phyloP scores from a whole-genome alignment of 129 eudicot genomes.

The Arctium minus region DNA sequence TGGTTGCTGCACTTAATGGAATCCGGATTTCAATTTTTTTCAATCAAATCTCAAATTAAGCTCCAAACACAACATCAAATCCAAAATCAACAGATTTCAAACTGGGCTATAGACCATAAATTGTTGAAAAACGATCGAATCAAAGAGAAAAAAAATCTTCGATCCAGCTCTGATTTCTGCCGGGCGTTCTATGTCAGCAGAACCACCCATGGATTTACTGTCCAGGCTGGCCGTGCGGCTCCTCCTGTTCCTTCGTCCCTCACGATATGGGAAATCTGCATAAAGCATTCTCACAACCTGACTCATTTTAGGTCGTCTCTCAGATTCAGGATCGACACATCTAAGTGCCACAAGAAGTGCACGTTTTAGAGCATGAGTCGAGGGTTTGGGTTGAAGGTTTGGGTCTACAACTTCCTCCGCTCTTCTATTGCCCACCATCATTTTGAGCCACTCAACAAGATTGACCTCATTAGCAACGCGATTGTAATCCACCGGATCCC shows the following conservation, averaged over 20 bases:
- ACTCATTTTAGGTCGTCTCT: slow-evolving; percentile 92
- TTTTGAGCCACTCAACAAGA: slow-evolving; percentile 97
- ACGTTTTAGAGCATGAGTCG: slow-evolving; percentile 81
- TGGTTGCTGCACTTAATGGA: too few species aligned
- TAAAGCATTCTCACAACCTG: slow-evolving; percentile 94
- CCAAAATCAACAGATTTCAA: too few species aligned
- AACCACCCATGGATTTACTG: slow-evolving; percentile 50
- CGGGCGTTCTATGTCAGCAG: slow-evolving; percentile 47
- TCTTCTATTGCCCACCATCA: slow-evolving; percentile 90
- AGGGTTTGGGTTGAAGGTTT: slow-evolving; percentile 65
- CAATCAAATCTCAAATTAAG: too few species aligned
- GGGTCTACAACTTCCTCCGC: slow-evolving; percentile 94
- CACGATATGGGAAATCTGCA: slow-evolving; percentile 80
- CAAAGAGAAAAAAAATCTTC: neutral
- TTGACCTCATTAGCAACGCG: slow-evolving; percentile 92
- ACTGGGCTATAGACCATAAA: too few species aligned
- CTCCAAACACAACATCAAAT: too few species aligned
- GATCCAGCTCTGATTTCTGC: slow-evolving; percentile 21
- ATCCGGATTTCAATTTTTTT: too few species aligned
- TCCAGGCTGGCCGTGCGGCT: slow-evolving; percentile 82
- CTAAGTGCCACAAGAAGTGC: slow-evolving; percentile 91
- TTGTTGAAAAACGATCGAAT: too few species aligned
- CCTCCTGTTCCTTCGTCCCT: slow-evolving; percentile 83
- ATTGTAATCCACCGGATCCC: slow-evolving; percentile 93
- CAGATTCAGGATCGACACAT: slow-evolving; percentile 94